Base-by-base conservation (phyloP, 495 filamentous ascomycete species). In the Xylaria curta region DNA sequence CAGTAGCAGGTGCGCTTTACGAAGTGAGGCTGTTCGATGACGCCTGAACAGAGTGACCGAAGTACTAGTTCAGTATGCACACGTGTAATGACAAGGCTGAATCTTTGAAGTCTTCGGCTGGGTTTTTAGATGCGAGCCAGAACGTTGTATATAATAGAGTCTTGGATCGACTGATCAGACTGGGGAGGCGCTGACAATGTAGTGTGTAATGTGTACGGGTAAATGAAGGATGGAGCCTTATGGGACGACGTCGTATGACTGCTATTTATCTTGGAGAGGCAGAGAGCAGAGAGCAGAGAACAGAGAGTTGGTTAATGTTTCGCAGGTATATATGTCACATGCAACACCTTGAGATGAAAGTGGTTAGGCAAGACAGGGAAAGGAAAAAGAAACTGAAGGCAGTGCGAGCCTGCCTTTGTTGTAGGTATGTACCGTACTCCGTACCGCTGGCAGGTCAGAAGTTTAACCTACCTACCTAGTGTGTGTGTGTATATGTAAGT, bases 161-260 rank as follows among this genome's bases (percentile, higher is more conserved):
- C 31, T n/a, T 31, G 28, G 31, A 5, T 66, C 33, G 15, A 28
- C 1, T 60, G 26, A 42, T 17, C 12, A 9, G 7, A 33, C 13
- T 17, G 56, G 44, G 10, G 26, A 61, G 17, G 21, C 21, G 7
- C 31, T 42, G 58, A 31, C 17, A 33, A 36, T 5, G 26, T 42
- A 24, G 28, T 10, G 58, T 62, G 21, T 3, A 21, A 31, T 28
- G 31, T 56, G 59, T 46, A 62, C 36, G 36, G 38, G 38, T 42
- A 42, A n/a, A 56, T 31, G 46, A 33, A 49, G 21, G 66, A 56
- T 9, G 1, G 60, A 42, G 47, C 21, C n/a, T n/a, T 31, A 70
- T 70, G 68, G 56, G 24, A 70, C 68, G 58, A 63, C 68, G 68
- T 70, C 58, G 68, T 59, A 70, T 58, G 68, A 51, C 67, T 44